Percentiles rank a stretch among this genome's conserved stretches.
Conservation (phyloP, 148 eudicot genomes). For the Rhododendron ovatum region DNA sequence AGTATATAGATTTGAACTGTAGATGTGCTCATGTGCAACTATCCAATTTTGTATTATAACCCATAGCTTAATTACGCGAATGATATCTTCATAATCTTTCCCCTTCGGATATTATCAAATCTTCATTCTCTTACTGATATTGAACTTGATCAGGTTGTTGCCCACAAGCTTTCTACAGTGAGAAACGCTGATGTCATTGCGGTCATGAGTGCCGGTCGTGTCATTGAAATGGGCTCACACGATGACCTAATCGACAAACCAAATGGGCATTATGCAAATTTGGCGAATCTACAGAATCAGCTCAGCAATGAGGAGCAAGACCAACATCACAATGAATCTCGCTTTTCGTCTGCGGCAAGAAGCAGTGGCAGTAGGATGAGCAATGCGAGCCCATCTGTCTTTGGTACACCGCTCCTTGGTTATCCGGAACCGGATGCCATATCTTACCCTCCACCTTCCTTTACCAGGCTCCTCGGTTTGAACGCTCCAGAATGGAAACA, state of each 20-base stretch:
- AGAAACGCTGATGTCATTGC: conserved; percentile 82
- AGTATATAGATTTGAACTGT: not conserved
- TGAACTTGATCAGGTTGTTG: conserved; percentile 54
- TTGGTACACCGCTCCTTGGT: conserved; percentile 33
- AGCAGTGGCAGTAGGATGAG: conserved; percentile 30
- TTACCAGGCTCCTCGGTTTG: conserved; percentile 27
- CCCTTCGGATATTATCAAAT: not conserved
- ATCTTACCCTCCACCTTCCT: conserved; percentile 29
- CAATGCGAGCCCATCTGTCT: conserved; percentile 39
- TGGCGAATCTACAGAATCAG: conserved; percentile 68
- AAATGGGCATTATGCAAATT: conserved; percentile 64
- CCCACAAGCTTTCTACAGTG: conserved; percentile 92
- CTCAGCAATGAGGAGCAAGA: conserved; percentile 41
- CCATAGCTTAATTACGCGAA: not conserved
- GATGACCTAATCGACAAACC: conserved; percentile 40
- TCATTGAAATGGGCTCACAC: conserved; percentile 68
- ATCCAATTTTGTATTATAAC: not conserved
- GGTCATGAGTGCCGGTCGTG: conserved; percentile 50
- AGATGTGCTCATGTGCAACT: not conserved
- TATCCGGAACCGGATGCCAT: conserved; percentile 5
- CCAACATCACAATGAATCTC: conserved; percentile 9
- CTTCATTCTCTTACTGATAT: not conserved
- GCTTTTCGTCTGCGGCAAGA: conserved; percentile 34
- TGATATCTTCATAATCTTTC: not conserved
- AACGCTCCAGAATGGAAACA: conserved; percentile 69